Evolutionary conservation across 148 eudicot genomes (phyloP), one percentile per base, ranked within the genome.

Genomic region (Amaranthus palmeri): DNA sequence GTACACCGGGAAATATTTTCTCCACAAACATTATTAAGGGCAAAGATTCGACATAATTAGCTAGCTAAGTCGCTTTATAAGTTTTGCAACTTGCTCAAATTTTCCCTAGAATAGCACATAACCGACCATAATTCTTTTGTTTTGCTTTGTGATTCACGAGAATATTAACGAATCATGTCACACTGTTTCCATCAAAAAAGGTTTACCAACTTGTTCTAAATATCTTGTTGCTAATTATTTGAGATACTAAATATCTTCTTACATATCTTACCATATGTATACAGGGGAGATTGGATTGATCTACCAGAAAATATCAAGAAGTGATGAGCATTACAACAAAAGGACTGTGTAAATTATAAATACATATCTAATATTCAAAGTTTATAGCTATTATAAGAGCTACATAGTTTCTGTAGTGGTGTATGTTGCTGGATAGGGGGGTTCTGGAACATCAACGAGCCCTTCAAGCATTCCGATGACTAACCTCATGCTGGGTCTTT

Each of bases 401-500:
- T 25, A 25, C 64, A 36, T 6, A 2, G 46, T 48, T 2, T 50
- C 4, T 3, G 68, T 42, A 44, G 50, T 40, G 7, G 77, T 45
- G 36, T 66, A 65, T 13, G 49, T 12, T 50, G 54, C 4, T 36
- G 72, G 72, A 15, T 46, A 53, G 18, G 84, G 81, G 46, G 84
- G 84, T 11, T 67, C 49, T 3, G 78, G 68, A 46, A 81, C 73
- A 11, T 77, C 44, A 52, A 77, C 52, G 7, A 74, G 71, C 46
- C 73, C 84, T 66, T 74, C 84, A 42, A 81, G 73, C 81, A 81
- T 81, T 52, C 73, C 74, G 13, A 54, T 13, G 7, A 74, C 80
- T 74, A 58, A 47, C 54, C 61, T 77, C 81, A 77, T 77, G 9
- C 81, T 65, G 18, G 81, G 84, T 55, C 84, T 66, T 6, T 65